Evolutionary conservation across 1,284 basidiomycete species (phyloP).

Genomic region (Heterobasidion irregulare): DNA sequence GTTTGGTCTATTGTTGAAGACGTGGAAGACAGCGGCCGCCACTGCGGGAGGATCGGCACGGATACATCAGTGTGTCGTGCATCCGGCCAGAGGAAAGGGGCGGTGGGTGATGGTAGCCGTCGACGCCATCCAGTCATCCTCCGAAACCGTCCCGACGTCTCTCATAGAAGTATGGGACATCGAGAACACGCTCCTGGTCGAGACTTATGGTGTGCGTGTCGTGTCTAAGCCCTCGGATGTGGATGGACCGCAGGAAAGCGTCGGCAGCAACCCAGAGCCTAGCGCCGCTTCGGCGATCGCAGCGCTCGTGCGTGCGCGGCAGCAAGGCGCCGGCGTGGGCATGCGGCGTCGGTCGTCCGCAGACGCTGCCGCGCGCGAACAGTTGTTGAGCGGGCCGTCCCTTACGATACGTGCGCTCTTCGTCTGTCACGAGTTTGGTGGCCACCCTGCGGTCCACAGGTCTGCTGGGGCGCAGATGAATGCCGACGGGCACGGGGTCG

Average conservation of each 20-base stretch:
- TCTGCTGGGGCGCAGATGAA: slow-evolving; percentile 46
- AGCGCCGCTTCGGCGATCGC: slow-evolving; percentile 64
- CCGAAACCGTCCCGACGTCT: slow-evolving; percentile 33
- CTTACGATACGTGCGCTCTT: slow-evolving; percentile 58
- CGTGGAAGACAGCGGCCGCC: slow-evolving; percentile 73
- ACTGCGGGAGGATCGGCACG: slow-evolving; percentile 41
- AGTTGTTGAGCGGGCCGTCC: slow-evolving; percentile 34
- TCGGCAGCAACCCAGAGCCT: slow-evolving; percentile 45
- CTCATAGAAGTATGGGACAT: slow-evolving; percentile 79
- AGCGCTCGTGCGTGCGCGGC: slow-evolving; percentile 37
- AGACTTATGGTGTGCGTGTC: slow-evolving; percentile 52
- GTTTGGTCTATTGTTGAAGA: slow-evolving; percentile 84
- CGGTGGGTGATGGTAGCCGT: slow-evolving; percentile 85
- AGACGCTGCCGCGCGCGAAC: slow-evolving; percentile 18
- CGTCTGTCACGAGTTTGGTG: slow-evolving; percentile 67
- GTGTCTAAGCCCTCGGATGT: slow-evolving; percentile 28
- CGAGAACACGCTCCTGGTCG: slow-evolving; percentile 58
- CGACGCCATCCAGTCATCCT: slow-evolving; percentile 39
- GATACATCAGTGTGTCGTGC: slow-evolving; percentile 68
- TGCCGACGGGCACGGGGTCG: slow-evolving; percentile 26
- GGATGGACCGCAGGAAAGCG: slow-evolving; percentile 41
- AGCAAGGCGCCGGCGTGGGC: slow-evolving; percentile 21
- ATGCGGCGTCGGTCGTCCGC: slow-evolving; percentile 11
- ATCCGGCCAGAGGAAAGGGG: slow-evolving; percentile 82
- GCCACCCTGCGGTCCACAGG: slow-evolving; percentile 44